These are phyloP conservation scores for Pterulicium gracile DNA, from an alignment of 1,284 basidiomycete species.

Conservation along the genomic window DNA sequence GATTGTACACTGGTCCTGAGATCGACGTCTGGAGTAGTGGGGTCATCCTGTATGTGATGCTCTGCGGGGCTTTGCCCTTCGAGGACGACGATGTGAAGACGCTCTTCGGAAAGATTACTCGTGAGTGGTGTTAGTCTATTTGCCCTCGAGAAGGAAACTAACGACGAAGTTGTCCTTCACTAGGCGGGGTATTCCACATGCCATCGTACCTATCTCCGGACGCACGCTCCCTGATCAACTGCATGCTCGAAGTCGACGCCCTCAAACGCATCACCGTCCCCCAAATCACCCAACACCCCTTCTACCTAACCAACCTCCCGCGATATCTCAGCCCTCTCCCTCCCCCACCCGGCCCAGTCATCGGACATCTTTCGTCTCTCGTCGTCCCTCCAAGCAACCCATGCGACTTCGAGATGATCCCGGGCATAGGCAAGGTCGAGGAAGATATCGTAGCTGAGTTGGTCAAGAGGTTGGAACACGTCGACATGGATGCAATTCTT, in stretches of 20 bases:
- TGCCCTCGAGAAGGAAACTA: no score
- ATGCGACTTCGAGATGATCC: slow-evolving; percentile 69
- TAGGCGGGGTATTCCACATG: slow-evolving; percentile 62
- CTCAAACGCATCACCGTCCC: slow-evolving; percentile 70
- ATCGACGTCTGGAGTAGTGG: slow-evolving; percentile 98
- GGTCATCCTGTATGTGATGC: slow-evolving; percentile 92
- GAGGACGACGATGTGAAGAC: slow-evolving; percentile 92
- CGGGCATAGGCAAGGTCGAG: slow-evolving; percentile 82
- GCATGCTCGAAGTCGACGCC: slow-evolving; percentile 71
- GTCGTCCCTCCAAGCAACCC: slow-evolving; percentile 28
- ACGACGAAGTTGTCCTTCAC: no score
- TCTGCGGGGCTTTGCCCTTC: slow-evolving; percentile 86
- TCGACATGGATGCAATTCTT: slow-evolving; percentile 80
- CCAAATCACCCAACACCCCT: slow-evolving; percentile 64
- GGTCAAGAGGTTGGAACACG: slow-evolving; percentile 62
- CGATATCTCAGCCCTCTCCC: neutral
- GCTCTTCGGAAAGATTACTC: slow-evolving; percentile 87
- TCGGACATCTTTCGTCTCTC: neutral
- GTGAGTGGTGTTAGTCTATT: no score
- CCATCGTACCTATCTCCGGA: slow-evolving; percentile 57
- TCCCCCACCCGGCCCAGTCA: neutral
- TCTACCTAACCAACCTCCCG: slow-evolving; percentile 14
- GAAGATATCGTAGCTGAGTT: slow-evolving; percentile 84
- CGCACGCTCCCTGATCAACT: slow-evolving; percentile 51
- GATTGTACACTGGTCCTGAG: slow-evolving; percentile 89